Conservation (phyloP, 2,329 filamentous ascomycete species). For the Claviceps purpurea region DNA sequence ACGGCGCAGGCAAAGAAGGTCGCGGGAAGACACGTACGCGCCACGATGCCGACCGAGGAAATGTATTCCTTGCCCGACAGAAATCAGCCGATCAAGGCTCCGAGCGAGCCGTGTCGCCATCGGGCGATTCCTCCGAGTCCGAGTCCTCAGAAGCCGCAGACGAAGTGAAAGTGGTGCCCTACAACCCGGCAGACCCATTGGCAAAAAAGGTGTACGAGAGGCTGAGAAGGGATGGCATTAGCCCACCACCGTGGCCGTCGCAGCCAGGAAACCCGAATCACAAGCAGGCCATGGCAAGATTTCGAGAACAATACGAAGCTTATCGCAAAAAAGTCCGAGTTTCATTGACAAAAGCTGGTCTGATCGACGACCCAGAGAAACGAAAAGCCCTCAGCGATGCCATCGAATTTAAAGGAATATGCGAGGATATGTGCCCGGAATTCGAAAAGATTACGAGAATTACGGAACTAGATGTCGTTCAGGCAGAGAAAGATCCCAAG, state of each 20-base stretch:
- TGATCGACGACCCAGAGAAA: constrained; percentile 53
- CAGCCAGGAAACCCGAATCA: constrained; percentile 39
- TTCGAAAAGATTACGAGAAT: constrained; percentile 52
- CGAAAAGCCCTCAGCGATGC: constrained; percentile 49
- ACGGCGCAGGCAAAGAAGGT: constrained; percentile 5
- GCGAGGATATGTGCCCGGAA: constrained; percentile 57
- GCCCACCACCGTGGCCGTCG: constrained; percentile 40
- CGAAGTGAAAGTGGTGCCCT: constrained; percentile 1
- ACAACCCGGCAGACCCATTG: constrained; percentile 23
- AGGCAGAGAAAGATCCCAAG: constrained; percentile 36
- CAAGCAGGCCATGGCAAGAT: constrained; percentile 37
- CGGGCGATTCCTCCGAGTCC: constrained; percentile 11
- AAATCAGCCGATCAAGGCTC: constrained; percentile 6
- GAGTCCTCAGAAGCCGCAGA: constrained; percentile 10
- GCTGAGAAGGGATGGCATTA: constrained; percentile 40
- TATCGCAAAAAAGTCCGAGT: constrained; percentile 44
- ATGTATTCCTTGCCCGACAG: constrained; percentile 2
- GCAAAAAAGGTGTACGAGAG: constrained; percentile 38
- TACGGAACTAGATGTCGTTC: constrained; percentile 44
- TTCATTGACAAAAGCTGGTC: constrained; percentile 42
- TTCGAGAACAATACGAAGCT: constrained; percentile 41
- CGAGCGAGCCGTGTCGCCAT: constrained; percentile 14
- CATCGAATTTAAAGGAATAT: constrained; percentile 54
- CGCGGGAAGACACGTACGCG: constrained; percentile 2
- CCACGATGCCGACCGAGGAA: background rate